Evolutionary conservation across 2,329 filamentous ascomycete genomes (phyloP).

Genomic region (Anthostomella pinea): DNA sequence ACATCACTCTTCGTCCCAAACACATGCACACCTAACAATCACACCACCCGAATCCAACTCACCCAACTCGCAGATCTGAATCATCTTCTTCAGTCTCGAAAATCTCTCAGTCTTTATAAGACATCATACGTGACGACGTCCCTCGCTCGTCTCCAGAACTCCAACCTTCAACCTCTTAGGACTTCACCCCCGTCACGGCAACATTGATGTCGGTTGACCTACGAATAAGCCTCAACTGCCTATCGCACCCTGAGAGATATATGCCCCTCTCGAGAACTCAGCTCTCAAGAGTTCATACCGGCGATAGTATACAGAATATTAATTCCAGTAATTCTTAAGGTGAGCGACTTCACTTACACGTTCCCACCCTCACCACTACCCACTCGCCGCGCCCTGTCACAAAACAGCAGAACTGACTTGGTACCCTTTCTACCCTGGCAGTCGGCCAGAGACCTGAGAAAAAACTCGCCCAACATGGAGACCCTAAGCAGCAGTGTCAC

Average conservation of each 20-base stretch:
- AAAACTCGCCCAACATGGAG: slow-evolving; percentile 41
- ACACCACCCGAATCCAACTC: slow-evolving; percentile 11
- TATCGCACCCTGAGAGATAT: slow-evolving; percentile 55
- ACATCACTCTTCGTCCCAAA: slow-evolving; percentile 5
- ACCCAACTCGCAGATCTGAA: slow-evolving; percentile 6
- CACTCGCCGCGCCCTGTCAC: too few species aligned
- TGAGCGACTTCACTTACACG: too few species aligned
- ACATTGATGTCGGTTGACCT: slow-evolving; percentile 61
- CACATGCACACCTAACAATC: slow-evolving; percentile 4
- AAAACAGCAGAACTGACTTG: neutral
- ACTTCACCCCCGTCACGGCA: slow-evolving; percentile 31
- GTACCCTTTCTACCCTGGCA: neutral
- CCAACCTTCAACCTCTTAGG: slow-evolving; percentile 18
- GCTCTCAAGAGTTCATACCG: slow-evolving; percentile 53
- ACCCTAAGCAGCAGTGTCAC: slow-evolving; percentile 32
- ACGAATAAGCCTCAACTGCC: slow-evolving; percentile 53
- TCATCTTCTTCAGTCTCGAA: slow-evolving; percentile 3
- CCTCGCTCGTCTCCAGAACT: slow-evolving; percentile 13
- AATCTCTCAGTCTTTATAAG: slow-evolving; percentile 12
- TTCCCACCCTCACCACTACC: neutral
- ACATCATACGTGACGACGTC: slow-evolving; percentile 18
- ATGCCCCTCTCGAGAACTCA: slow-evolving; percentile 56
- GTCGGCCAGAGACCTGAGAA: slow-evolving; percentile 14
- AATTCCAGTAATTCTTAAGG: slow-evolving; percentile 36
- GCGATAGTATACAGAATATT: slow-evolving; percentile 55